These are phyloP conservation scores for Hypoxylon sp. DNA, from an alignment of 2,329 filamentous ascomycete genomes.

Conservation along the genomic window DNA sequence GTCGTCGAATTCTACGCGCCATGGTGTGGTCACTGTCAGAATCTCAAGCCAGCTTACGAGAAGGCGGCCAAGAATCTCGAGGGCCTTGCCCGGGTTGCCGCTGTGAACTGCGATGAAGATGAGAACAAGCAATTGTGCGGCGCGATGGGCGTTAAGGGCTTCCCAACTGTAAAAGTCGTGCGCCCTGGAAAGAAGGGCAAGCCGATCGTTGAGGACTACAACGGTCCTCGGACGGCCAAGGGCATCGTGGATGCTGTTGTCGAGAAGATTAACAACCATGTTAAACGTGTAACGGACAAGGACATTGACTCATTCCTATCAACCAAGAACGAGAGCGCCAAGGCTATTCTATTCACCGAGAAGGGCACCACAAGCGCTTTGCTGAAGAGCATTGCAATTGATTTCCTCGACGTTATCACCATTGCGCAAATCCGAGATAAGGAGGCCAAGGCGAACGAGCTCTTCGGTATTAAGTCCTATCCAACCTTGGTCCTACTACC, in stretches of 20 bases:
- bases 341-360: constrained; percentile 92
- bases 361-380: constrained; percentile 91
- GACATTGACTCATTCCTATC: constrained; percentile 82
- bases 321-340: constrained; percentile 77
- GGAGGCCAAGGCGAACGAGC: constrained; percentile 78
- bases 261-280: constrained; percentile 92
- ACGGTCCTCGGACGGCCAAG: constrained; percentile 86
- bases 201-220: constrained; percentile 91
- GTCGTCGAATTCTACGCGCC: constrained; percentile 92
- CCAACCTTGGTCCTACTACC: constrained; percentile 87
- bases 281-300: constrained; percentile 84
- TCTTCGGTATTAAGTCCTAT: constrained; percentile 83
- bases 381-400: constrained; percentile 87
- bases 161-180: constrained; percentile 95
- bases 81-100: constrained; percentile 94
- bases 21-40: constrained; percentile 98
- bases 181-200: constrained; percentile 82
- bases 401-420: constrained; percentile 85
- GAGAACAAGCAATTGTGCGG: constrained; percentile 90
- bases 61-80: constrained; percentile 90
- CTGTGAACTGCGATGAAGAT: constrained; percentile 95
- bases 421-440: constrained; percentile 89
- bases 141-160: constrained; percentile 89
- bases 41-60: constrained; percentile 94
- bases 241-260: constrained; percentile 89